Conservation (phyloP, 352 stramenopile species). For the Discostella stelligera region DNA sequence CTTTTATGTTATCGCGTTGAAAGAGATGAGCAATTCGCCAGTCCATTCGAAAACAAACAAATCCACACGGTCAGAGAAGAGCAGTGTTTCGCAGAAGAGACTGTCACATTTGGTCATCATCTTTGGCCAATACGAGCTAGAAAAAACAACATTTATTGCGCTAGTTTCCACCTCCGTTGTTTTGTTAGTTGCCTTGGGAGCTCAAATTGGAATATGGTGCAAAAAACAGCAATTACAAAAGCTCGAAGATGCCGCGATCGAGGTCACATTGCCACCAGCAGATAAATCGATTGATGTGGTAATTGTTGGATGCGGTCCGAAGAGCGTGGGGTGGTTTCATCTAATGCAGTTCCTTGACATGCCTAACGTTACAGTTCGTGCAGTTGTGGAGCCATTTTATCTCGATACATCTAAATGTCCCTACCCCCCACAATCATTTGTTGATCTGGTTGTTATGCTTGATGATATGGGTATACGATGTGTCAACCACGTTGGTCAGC, state of each 20-base stretch:
- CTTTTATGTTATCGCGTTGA: conserved; percentile 31
- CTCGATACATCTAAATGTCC: conserved; percentile 38
- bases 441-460: conserved; percentile 38
- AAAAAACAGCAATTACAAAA: conserved; percentile 12
- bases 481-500: conserved; percentile 34
- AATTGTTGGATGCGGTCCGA: conserved; percentile 60
- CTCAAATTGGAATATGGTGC: conserved; percentile 34
- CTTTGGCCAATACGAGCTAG: conserved; percentile 33
- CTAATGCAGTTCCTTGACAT: conserved; percentile 69
- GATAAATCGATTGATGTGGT: conserved; percentile 56
- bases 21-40: conserved; percentile 13
- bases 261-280: neutral
- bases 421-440: conserved; percentile 38
- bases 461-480: conserved; percentile 37
- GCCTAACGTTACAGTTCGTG: conserved; percentile 39
- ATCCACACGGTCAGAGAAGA: neutral
- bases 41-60: conserved; percentile 19
- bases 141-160: conserved; percentile 29
- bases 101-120: conserved; percentile 24
- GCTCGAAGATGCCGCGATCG: conserved; percentile 6
- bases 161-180: conserved; percentile 35
- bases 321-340: conserved; percentile 70
- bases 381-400: conserved; percentile 73
- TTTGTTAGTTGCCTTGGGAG: conserved; percentile 27
- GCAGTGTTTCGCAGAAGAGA: neutral